Base-by-base conservation (phyloP, 129 eudicot species). In the Pseudognaphalium luteoalbum region DNA sequence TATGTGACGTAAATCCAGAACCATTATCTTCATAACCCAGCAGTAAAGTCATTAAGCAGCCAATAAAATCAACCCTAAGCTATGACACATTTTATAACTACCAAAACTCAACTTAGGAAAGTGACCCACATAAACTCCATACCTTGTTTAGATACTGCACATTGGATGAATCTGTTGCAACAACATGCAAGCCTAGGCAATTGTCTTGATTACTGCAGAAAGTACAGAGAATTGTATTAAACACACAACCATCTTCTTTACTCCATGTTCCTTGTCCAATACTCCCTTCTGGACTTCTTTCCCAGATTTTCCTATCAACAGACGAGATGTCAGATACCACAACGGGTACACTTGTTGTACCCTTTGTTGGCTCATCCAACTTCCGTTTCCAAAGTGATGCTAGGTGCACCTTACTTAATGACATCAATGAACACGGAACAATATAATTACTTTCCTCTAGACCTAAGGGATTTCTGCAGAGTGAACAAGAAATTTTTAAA, bases 161-260 rank as follows among this genome's bases (percentile, higher is more conserved):
- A 66, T 93, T 93, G 64, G 83, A 74, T 32, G 97, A 81, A 88
- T 93, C 96, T 11, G 98, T 85, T 66, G 97, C 98, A 83, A 90
- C 82, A 57, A 90, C 90, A 68, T 87, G 88, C 37, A 93, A 84
- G n/a, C 98, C 98, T 67, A 93, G 89, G 76, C 91, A 88, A 74
- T 63, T 77, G 54, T 82, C 81, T 70, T 85, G 78, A 76, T 77
- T 73, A 70, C 54, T 22, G 76, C 98, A 93, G 75, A 87, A 87
- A 74, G 92, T 93, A 82, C 98, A 93, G 76, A 85, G 77, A 7
- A 88, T 50, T 17, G 85, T 75, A 60, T 85, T 88, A 79, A 81
- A 93, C 21, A 93, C 98, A 87, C 98, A 93, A 15, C 98, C 98
- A 78, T 93, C 98, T 82, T 90, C 97, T 82, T 85, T 83, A 81